phyloP scores from a whole-genome alignment of 2,329 filamentous ascomycete genomes.

The Diaporthe australafricana region DNA sequence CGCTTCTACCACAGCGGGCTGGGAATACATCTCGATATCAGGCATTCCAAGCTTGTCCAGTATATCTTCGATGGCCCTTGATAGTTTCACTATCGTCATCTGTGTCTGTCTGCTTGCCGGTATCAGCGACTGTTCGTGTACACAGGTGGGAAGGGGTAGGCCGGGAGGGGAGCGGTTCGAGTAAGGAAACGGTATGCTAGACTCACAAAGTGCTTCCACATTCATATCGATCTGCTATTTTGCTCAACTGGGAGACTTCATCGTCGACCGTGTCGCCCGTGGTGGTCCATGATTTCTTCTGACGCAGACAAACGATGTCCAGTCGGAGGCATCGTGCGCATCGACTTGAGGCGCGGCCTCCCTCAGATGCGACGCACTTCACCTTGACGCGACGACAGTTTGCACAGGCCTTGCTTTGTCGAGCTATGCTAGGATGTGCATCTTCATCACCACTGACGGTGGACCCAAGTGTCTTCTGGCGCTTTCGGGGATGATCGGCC shows the following conservation, averaged over 20 bases:
- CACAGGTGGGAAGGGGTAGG: too few species aligned
- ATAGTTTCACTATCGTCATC: slow-evolving; percentile 14
- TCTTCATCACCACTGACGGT: not conserved
- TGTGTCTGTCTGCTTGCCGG: not conserved
- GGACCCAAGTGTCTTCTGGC: not conserved
- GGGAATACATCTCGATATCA: not conserved
- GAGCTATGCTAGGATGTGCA: not conserved
- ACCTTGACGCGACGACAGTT: slow-evolving; percentile 15
- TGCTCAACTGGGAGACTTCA: not conserved
- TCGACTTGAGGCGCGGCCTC: not conserved
- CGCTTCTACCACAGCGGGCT: not conserved
- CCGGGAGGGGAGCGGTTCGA: too few species aligned
- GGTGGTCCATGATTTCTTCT: slow-evolving; percentile 8
- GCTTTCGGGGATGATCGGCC: slow-evolving; percentile 4
- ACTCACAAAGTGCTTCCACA: slow-evolving; percentile 9
- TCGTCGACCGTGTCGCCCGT: not conserved
- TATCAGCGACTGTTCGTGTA: not conserved
- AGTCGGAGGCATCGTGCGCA: slow-evolving; percentile 1
- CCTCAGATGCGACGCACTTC: slow-evolving; percentile 8
- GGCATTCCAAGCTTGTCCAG: slow-evolving; percentile 19
- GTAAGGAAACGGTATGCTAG: too few species aligned
- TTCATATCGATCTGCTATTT: not conserved
- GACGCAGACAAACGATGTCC: slow-evolving; percentile 14
- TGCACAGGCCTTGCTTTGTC: not conserved
- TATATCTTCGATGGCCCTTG: slow-evolving; percentile 3